Percentiles rank a stretch among this genome's conserved stretches.
These are phyloP conservation scores for Rhizoclosmatium globosum DNA, from an alignment of 192 early-diverging fungal genomes.

Conservation along the genomic window DNA sequence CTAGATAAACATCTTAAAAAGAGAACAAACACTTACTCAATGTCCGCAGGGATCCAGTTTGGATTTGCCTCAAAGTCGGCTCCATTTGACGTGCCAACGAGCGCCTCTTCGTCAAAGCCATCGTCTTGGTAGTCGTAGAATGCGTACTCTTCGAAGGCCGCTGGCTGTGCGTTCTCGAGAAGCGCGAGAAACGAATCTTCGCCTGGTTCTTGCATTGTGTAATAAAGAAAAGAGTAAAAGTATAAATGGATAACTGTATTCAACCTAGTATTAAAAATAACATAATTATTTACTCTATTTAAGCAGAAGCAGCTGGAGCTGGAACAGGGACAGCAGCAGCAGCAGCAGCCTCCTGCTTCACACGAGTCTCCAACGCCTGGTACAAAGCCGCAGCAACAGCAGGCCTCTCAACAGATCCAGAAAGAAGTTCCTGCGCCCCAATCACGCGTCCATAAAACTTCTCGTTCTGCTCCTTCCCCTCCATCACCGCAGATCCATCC, in stretches of 20 bases:
- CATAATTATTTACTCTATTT: too few relatives aligned
- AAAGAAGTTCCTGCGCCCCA: slow-evolving; percentile 80
- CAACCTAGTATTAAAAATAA: too few relatives aligned
- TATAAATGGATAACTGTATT: too few relatives aligned
- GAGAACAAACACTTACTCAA: neutral
- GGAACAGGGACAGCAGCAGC: neutral
- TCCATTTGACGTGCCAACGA: neutral
- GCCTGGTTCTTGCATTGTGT: neutral
- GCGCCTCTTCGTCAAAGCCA: too few relatives aligned
- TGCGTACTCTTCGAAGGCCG: neutral
- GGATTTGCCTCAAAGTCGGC: slow-evolving; percentile 4
- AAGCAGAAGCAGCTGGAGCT: neutral
- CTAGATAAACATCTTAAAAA: neutral
- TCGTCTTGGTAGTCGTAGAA: neutral
- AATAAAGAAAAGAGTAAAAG: neutral
- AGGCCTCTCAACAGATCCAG: slow-evolving; percentile 78
- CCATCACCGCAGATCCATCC: slow-evolving; percentile 86
- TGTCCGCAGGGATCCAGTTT: neutral
- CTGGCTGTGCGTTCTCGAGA: neutral
- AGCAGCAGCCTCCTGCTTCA: neutral
- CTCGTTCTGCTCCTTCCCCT: slow-evolving; percentile 86
- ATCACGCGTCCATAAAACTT: slow-evolving; percentile 77
- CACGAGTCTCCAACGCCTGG: neutral
- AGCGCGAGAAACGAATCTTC: neutral
- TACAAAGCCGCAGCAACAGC: slow-evolving; percentile 83